phyloP scores from a whole-genome alignment of 2,329 filamentous ascomycete genomes.

The Penicillium decumbens region DNA sequence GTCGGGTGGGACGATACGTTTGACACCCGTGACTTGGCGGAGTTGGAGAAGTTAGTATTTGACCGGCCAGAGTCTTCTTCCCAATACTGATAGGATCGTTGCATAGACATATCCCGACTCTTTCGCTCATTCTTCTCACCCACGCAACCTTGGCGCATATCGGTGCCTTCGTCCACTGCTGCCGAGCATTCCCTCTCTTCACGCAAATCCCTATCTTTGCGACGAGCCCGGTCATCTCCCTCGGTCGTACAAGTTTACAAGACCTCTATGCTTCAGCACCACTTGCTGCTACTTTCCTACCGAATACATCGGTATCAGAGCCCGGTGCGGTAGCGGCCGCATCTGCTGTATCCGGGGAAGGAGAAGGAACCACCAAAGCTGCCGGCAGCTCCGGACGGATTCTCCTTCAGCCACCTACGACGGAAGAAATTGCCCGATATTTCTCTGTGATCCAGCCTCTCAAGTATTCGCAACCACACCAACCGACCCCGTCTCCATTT shows the following conservation, averaged over 20 bases:
- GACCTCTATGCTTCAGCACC: slow-evolving; percentile 89
- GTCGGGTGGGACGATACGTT: slow-evolving; percentile 95
- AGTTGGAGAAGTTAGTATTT: slow-evolving; percentile 73
- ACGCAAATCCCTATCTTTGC: slow-evolving; percentile 90
- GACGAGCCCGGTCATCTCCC: slow-evolving; percentile 85
- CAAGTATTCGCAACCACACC: slow-evolving; percentile 95
- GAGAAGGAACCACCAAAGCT: slow-evolving; percentile 31
- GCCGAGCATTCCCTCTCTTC: slow-evolving; percentile 91
- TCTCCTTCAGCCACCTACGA: slow-evolving; percentile 65
- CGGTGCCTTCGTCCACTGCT: slow-evolving; percentile 91
- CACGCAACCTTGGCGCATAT: slow-evolving; percentile 90
- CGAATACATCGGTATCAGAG: slow-evolving; percentile 62
- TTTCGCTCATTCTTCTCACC: slow-evolving; percentile 90
- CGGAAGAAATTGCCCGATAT: slow-evolving; percentile 86
- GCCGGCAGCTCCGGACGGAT: slow-evolving; percentile 40
- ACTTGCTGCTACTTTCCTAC: slow-evolving; percentile 78
- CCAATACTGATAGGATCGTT: slow-evolving; percentile 7
- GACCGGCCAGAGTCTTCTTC: slow-evolving; percentile 6
- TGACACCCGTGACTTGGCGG: slow-evolving; percentile 72
- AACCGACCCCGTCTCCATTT: slow-evolving; percentile 79
- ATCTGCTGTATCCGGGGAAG: slow-evolving; percentile 30
- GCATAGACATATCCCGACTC: slow-evolving; percentile 74
- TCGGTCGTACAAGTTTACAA: slow-evolving; percentile 84
- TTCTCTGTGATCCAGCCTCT: slow-evolving; percentile 86
- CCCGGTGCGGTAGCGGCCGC: slow-evolving; percentile 45